Evolutionary conservation across 306 rosid genomes (phyloP), one percentile per base, ranked within the genome.

Genomic region (Quercus engelmannii): DNA sequence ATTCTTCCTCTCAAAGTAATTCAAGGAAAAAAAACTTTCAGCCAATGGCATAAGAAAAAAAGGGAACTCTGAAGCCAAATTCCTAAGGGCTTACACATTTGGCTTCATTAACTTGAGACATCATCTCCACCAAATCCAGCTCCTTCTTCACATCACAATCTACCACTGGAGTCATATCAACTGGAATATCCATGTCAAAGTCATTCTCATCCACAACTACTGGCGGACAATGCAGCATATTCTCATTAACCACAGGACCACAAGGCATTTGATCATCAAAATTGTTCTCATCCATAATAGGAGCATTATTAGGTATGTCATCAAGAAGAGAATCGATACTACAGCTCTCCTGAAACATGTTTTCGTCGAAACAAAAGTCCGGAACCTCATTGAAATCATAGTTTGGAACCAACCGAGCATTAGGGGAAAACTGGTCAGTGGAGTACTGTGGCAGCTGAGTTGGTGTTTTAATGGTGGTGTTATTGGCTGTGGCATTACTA

Each of bases 101-200:
- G 73, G 4, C 78, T 69, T 79, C 69, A 49, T 85, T 82, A 69
- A 83, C 88, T 35, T 83, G 92, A 55, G 85, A 80, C 68, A 93
- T 93, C 96, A 93, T 90, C 88, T 95, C 93, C 87, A 88, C 91
- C 85, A 95, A 91, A 83, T 93, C 98, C 83, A 91, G 14, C 82
- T 95, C 98, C 85, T 89, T 82, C 89, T 89, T 88, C 74, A 82
- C 92, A 67, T 86, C 85, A 74, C 19, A 80, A 61, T 67, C 91
- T 57, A 64, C 75, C 26, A 33, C 65, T 13, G 76, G 46, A 72
- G 33, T 55, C 80, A 77, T 67, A 73, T 76, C 73, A 19, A 69
- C 4, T 70, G 52, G 65, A 83, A 74, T 28, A 25, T 82, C 74
- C 58, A 52, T 76, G 77, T 79, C 85, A 69, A 77, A 52, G 26